Evolutionary conservation across 1,139 yeast genomes (phyloP), one percentile per base, ranked within the genome.

Genomic region (Debaryomyces robertsiae): DNA sequence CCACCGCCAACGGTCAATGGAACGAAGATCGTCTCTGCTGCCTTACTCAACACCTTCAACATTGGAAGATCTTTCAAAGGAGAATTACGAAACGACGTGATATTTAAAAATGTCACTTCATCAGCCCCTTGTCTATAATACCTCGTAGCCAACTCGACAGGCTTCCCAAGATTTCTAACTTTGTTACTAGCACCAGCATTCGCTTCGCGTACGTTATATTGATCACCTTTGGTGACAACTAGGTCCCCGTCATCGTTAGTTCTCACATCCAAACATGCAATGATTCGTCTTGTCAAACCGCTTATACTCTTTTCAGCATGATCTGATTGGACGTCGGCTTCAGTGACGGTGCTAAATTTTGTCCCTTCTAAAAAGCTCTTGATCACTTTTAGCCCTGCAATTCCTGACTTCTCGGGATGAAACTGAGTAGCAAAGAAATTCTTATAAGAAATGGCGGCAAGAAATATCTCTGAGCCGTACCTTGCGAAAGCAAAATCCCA

Each of bases 1-100:
- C 98, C 98, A 40, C 98, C 98, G 32, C 98, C 98, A 32, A 93
- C 96, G 0, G 98, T 93, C 48, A 93, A 73, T 4, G 98, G 98
- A 10, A 93, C 98, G 65, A 93, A 93, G 37, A 93, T 87, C 0
- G 94, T 83, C 61, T 86, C 85, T 7, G 96, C 95, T 0, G 98
- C 87, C 45, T 73, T 70, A 46, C 77, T 80, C 52, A 93, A 73
- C 2, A 93, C 97, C 55, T 90, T 88, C 43, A 93, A 71, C 98
- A 93, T 93, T 22, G 98, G 98, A 40, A 91, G 81, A 59, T 93
- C 98, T 47, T 77, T 80, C 38, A 91, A 63, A 2, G 98, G 98
- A 14, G 95, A 87, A 62, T 91, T 89, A 59, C 98, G 77, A 68
- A 93, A 93, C 3, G 97, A 89, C 0, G 98, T 93, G 51, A 93